Conservation (phyloP, 192 early-diverging fungal genomes). For the Coemansia pectinata region DNA sequence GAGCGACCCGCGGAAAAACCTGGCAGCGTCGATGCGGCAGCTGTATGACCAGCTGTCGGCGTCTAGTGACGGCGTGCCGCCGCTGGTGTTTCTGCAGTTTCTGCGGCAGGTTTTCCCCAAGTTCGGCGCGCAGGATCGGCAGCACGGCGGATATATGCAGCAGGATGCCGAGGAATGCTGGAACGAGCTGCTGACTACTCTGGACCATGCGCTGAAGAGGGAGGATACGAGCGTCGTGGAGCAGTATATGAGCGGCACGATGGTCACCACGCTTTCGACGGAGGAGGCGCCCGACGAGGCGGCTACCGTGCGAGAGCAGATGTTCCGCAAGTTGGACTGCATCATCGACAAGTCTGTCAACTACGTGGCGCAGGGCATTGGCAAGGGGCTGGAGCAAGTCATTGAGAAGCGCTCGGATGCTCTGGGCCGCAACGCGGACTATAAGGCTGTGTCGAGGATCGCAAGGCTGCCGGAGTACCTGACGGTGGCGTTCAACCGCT, state of each 20-base stretch:
- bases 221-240: conserved; percentile 54
- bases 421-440: conserved; percentile 76
- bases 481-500: conserved; percentile 88
- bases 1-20: conserved; percentile 47
- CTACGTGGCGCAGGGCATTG: conserved; percentile 44
- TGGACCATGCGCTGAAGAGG: conserved; percentile 41
- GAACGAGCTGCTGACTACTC: conserved; percentile 76
- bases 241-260: conserved; percentile 78
- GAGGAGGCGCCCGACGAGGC: conserved; percentile 80
- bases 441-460: conserved; percentile 74
- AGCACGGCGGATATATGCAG: conserved; percentile 74
- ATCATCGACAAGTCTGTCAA: conserved; percentile 60
- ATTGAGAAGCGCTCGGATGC: conserved; percentile 89
- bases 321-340: conserved; percentile 78
- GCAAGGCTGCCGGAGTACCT: conserved; percentile 87
- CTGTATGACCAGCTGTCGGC: conserved; percentile 72
- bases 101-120: conserved; percentile 82
- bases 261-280: conserved; percentile 53
- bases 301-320: conserved; percentile 60
- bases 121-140: conserved; percentile 77
- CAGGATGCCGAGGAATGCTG: conserved; percentile 99
- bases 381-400: conserved; percentile 71
- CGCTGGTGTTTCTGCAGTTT: conserved; percentile 76
- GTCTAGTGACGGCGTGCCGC: conserved; percentile 72
- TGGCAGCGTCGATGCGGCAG: conserved; percentile 69